Percentiles rank a stretch among this genome's conserved stretches.
Evolutionary conservation across 176 grass and related monocot genomes (phyloP).

Genomic region (Carex myosuroides): DNA sequence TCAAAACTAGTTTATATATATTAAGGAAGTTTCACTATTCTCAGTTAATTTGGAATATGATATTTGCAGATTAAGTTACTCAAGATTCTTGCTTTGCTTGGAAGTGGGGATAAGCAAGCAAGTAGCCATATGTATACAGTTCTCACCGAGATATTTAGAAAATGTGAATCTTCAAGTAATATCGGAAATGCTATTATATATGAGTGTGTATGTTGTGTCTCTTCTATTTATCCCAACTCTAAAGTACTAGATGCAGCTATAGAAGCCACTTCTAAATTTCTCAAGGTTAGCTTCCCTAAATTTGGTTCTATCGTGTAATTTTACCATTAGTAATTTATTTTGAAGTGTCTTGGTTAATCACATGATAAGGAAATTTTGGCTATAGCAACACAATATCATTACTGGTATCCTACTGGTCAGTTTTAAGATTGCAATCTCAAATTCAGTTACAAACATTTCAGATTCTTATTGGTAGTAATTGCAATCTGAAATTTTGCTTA

Average conservation of each 20-base stretch:
- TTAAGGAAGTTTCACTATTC: conserved; percentile 18
- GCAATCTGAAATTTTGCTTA: not conserved
- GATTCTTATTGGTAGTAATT: not conserved
- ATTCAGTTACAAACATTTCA: not conserved
- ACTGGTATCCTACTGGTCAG: not conserved
- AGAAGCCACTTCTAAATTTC: conserved; percentile 95
- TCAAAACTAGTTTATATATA: not conserved
- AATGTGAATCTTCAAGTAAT: conserved; percentile 87
- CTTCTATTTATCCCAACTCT: conserved; percentile 88
- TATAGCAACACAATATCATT: not conserved
- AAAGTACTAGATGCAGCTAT: conserved; percentile 87
- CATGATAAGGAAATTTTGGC: not conserved
- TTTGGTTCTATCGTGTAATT: not conserved
- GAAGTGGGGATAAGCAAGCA: conserved; percentile 88
- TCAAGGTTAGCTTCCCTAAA: conserved; percentile 56
- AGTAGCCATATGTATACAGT: conserved; percentile 81
- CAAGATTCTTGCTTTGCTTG: conserved; percentile 92
- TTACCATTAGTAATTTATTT: not conserved
- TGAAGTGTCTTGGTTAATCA: not conserved
- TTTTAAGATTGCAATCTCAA: not conserved
- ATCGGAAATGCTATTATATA: conserved; percentile 98
- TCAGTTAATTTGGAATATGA: conserved; percentile 15
- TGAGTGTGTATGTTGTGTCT: conserved; percentile 93
- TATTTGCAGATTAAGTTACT: conserved; percentile 86
- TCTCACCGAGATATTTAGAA: conserved; percentile 90